Evolutionary conservation across 306 rosid species (phyloP), one percentile per base, ranked within the genome.

Genomic region (Comarum palustre): DNA sequence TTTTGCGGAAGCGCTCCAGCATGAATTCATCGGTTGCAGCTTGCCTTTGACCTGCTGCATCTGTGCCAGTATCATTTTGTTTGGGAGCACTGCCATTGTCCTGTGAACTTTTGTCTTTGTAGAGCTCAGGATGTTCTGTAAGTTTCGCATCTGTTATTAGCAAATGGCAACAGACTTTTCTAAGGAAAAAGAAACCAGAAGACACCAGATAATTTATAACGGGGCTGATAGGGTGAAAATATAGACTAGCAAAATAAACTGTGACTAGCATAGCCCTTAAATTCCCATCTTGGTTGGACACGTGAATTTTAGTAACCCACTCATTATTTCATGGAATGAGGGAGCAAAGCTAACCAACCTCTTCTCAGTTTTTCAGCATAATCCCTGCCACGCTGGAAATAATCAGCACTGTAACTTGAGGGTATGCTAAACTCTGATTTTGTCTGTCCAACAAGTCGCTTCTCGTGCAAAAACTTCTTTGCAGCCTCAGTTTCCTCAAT

Each of bases 401-500:
- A 94, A 79, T 90, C 99, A 27, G 97, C 99, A 63, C 97, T 94
- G 66, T 88, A 94, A 81, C 99, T 94, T 14, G 97, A 76, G 22
- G 99, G 99, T 61, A 94, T 89, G 87, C 86, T 91, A 78, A 83
- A 72, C 60, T 94, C 99, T 75, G 99, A 87, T 75, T 91, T 94
- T 8, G 89, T 42, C 68, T 89, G 87, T 75, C 95, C 95, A 69
- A 79, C 82, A 60, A 94, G 97, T 67, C 96, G 90, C 89, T 88
- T 94, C 82, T 94, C 99, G 78, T 91, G 99, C 63, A 94, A 82
- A 82, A 89, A 81, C 86, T 94, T 94, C 77, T 94, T 94, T 34
- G 97, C 97, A 70, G 99, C 97, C 87, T 91, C 97, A 6, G 99
- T 94, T 82, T 94, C 99, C 86, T 94, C 97, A 57, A 94, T 94